Evolutionary conservation across 208 protist genomes (phyloP).

Genomic region (Herpetomonas tarakana): DNA sequence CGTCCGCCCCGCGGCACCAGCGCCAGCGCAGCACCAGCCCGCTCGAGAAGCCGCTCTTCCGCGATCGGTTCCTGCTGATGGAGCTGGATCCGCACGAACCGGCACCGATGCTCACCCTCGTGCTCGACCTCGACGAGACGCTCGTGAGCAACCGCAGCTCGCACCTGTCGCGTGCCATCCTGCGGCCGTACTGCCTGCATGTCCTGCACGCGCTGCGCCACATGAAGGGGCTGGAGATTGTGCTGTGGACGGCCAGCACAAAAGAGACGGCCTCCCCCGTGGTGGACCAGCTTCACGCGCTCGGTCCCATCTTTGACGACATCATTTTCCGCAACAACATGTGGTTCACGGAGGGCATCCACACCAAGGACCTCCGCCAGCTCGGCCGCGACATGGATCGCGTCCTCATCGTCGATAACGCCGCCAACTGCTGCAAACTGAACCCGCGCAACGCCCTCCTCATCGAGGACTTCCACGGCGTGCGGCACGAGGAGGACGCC

Average conservation of each 20-base stretch:
- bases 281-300: conserved; percentile 74
- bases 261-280: conserved; percentile 84
- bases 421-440: conserved; percentile 89
- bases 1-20: background rate
- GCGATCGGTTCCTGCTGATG: conserved; percentile 45
- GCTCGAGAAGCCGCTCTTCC: conserved; percentile 55
- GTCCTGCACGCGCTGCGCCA: conserved; percentile 83
- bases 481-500: conserved; percentile 51
- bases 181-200: conserved; percentile 86
- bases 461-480: conserved; percentile 86
- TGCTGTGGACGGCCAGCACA: conserved; percentile 92
- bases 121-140: conserved; percentile 92
- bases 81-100: conserved; percentile 45
- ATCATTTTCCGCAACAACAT: conserved; percentile 82
- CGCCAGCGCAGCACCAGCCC: conserved; percentile 4
- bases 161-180: conserved; percentile 47
- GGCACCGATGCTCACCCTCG: conserved; percentile 75
- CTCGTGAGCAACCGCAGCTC: conserved; percentile 86
- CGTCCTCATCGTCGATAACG: conserved; percentile 91
- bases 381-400: conserved; percentile 88
- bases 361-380: conserved; percentile 92
- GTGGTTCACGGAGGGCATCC: conserved; percentile 90
- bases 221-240: conserved; percentile 86
- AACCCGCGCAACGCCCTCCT: conserved; percentile 83
- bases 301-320: conserved; percentile 83